phyloP scores from a whole-genome alignment of 768 basidiomycete species.

The Omphalotus guepiniiformis region DNA sequence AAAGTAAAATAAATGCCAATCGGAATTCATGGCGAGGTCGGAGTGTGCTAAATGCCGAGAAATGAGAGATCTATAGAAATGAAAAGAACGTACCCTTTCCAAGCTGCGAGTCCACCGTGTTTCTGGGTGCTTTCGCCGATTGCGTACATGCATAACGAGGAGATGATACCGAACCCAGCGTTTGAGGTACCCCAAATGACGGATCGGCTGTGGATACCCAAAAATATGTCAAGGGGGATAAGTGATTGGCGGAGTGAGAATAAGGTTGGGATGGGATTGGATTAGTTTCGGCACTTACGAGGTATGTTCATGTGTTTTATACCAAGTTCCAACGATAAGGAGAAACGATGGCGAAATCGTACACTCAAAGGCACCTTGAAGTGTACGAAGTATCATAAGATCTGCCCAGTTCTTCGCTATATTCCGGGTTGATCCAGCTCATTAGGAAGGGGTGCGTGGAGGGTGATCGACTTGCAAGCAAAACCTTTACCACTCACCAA shows the following conservation, averaged over 20 bases:
- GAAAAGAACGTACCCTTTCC: constrained; percentile 9
- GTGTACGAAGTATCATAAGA: constrained; percentile 9
- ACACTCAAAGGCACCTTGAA: constrained; percentile 9
- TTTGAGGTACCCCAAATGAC: constrained; percentile 12
- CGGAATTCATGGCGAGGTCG: too few species aligned
- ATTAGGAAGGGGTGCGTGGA: not conserved
- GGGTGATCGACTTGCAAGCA: not conserved
- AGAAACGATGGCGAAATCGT: constrained; percentile 9
- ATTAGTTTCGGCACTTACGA: not conserved
- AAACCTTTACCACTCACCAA: not conserved
- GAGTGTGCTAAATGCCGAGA: too few species aligned
- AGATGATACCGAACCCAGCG: constrained; percentile 10
- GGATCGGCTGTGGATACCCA: not conserved
- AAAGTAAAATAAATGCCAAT: not conserved
- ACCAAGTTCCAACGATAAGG: constrained; percentile 8
- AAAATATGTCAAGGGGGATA: not conserved
- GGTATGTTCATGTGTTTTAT: constrained; percentile 8
- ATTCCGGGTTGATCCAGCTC: not conserved
- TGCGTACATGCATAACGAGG: constrained; percentile 6
- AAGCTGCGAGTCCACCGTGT: constrained; percentile 9
- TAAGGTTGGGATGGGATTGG: not conserved
- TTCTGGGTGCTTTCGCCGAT: constrained; percentile 6
- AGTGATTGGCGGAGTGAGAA: not conserved
- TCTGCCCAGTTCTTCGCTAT: constrained; percentile 9
- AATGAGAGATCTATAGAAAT: not conserved